phyloP scores from a whole-genome alignment of 352 stramenopile genomes.

The Paralagenidium karlingii region DNA sequence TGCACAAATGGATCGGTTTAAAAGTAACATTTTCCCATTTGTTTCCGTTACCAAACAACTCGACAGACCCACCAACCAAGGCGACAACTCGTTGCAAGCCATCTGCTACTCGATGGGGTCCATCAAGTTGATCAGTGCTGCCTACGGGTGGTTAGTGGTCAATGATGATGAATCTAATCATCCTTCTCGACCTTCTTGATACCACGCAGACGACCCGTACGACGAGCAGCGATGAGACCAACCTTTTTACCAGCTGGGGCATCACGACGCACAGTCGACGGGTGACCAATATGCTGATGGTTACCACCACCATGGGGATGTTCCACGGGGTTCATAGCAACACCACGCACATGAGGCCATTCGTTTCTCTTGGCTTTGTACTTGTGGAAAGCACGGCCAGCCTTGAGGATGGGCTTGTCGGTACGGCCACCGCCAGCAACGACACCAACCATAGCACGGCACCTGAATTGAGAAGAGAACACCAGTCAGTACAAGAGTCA shows the following conservation, averaged over 20 bases:
- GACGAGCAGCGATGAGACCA: conserved; percentile 95
- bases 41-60: no score
- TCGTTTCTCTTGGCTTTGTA: conserved; percentile 99
- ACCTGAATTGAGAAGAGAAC: conserved; percentile 36
- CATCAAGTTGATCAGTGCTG: no score
- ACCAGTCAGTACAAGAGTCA: conserved; percentile 21
- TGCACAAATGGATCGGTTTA: no score
- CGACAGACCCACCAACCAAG: no score
- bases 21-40: no score
- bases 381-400: conserved; percentile 96
- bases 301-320: conserved; percentile 99
- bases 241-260: conserved; percentile 97
- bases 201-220: conserved; percentile 94
- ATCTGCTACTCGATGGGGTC: no score
- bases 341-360: conserved; percentile 98
- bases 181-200: conserved; percentile 96
- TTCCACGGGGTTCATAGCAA: conserved; percentile 99
- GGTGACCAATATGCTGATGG: conserved; percentile 99
- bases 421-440: conserved; percentile 97
- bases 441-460: conserved; percentile 94
- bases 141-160: not conserved
- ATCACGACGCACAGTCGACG: conserved; percentile 92
- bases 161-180: conserved; percentile 50
- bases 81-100: no score
- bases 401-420: conserved; percentile 98